These are phyloP conservation scores for Closterium sp. DNA, from an alignment of 139 green algal species.

Conservation along the genomic window DNA sequence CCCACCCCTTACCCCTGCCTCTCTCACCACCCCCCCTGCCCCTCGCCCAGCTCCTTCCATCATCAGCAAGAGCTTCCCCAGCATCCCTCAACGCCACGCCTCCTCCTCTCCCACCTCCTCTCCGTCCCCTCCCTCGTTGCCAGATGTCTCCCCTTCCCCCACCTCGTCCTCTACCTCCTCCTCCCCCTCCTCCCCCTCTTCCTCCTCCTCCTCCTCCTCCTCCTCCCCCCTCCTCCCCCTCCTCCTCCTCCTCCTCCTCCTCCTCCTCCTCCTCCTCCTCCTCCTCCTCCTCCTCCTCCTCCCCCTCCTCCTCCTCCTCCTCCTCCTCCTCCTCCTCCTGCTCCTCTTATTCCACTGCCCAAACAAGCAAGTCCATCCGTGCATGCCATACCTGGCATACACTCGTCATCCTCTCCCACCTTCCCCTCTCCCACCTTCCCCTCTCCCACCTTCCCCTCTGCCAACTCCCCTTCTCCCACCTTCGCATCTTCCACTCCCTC, in stretches of 20 bases:
- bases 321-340: background rate
- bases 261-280: background rate
- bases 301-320: background rate
- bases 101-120: background rate
- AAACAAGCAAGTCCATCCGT: background rate
- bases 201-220: background rate
- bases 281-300: background rate
- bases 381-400: background rate
- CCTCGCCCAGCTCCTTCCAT: no score
- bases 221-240: background rate
- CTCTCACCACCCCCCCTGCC: background rate
- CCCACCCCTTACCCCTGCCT: background rate
- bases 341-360: background rate
- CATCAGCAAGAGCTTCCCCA: no score
- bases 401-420: background rate
- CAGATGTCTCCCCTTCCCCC: no score
- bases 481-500: background rate
- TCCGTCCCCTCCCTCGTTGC: background rate
- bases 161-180: background rate
- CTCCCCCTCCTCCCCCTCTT: background rate
- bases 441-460: no score
- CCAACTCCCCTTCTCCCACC: background rate
- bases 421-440: no score
- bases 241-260: background rate
- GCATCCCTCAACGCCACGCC: no score